A percentile compares a stretch with the other conserved stretches of the same genome.
These are phyloP conservation scores for Sporothrix globosa DNA, from an alignment of 2,329 filamentous ascomycete species.

Conservation along the genomic window DNA sequence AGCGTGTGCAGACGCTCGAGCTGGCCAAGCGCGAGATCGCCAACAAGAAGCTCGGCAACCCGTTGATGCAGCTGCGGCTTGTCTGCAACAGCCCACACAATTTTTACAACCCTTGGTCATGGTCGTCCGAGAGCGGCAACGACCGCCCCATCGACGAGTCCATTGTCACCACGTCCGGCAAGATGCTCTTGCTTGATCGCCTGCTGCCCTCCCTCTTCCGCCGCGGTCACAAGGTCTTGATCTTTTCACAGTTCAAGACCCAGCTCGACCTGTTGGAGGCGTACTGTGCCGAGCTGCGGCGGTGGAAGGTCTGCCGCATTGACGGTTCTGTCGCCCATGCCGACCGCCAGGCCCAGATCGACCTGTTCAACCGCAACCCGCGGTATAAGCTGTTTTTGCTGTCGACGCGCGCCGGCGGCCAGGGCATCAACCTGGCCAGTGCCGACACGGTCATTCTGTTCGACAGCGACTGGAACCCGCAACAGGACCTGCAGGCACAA, in stretches of 20 bases:
- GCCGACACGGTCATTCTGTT: constrained; percentile 94
- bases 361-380: constrained; percentile 69
- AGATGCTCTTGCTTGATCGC: constrained; percentile 92
- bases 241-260: constrained; percentile 96
- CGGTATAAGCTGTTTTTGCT: constrained; percentile 79
- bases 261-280: constrained; percentile 89
- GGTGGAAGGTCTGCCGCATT: constrained; percentile 84
- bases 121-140: constrained; percentile 42
- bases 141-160: constrained; percentile 71
- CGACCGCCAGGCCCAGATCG: constrained; percentile 70
- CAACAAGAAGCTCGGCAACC: constrained; percentile 89
- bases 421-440: constrained; percentile 90
- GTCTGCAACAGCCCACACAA: constrained; percentile 95
- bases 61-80: constrained; percentile 85
- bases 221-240: constrained; percentile 83
- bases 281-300: constrained; percentile 76
- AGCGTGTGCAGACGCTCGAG: constrained; percentile 69
- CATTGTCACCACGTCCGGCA: constrained; percentile 84
- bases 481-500: constrained; percentile 95
- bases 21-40: constrained; percentile 86
- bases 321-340: constrained; percentile 83
- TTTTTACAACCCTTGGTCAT: constrained; percentile 89
- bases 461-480: constrained; percentile 89
- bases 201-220: constrained; percentile 75
- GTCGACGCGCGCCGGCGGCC: constrained; percentile 87